Base-by-base conservation (phyloP, 148 eudicot species). In the Polygonum aviculare region DNA sequence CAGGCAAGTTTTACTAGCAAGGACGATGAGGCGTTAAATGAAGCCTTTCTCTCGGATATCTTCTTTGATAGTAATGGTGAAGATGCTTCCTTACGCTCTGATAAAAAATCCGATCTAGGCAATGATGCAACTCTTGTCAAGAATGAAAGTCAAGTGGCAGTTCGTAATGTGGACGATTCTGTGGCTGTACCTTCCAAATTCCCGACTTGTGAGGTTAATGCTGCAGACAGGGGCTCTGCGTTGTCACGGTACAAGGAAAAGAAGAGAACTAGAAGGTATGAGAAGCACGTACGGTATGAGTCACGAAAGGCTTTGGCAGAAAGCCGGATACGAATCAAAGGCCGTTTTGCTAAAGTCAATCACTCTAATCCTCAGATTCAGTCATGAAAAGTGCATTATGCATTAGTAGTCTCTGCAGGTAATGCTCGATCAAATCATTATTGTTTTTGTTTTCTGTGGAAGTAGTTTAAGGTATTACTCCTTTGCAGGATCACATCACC, bases 221-320 rank as follows among this genome's bases (percentile, higher is more conserved):
- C 77, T 71, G 84, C 85, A 47, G 89, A 89, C 75, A 72, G 93
- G 71, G 93, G 83, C 70, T 72, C 81, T 33, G 93, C 93, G 5
- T n/a, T 89, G 59, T 79, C 86, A 57, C 86, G 93, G 11, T 89
- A 89, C 78, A 89, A 87, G 81, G 93, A 89, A 78, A 89, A 89
- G 78, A 89, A 86, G 88, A 87, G 84, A 80, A 84, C 77, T 72
- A 84, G 93, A 78, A 89, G 93, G 85, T 89, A 84, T 44, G 93
- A 89, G 22, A 89, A 87, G 87, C 90, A 89, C 70, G 75, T 89
- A 50, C 78, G 93, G 48, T 89, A 89, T 39, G 93, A 87, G 78
- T 87, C 93, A 50, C 79, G 93, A 48, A 89, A 82, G 81, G 82
- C 81, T 49, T 81, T 88, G 5, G 93, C 93, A 31, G 93, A 89